Evolutionary conservation across 805 yeast genomes (phyloP), one percentile per base, ranked within the genome.

Genomic region (Ogataea salicorniae): DNA sequence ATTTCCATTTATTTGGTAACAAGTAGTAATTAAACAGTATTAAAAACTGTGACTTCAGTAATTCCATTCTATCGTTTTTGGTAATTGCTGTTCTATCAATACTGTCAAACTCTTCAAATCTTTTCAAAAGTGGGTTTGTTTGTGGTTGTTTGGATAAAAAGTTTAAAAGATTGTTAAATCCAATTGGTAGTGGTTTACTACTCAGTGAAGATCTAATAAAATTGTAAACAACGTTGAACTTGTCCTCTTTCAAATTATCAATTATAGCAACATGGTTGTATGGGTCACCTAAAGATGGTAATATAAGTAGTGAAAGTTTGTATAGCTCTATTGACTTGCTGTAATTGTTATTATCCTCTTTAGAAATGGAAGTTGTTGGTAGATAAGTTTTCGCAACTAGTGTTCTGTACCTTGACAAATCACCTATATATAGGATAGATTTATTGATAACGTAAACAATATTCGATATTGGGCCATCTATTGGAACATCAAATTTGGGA

Each of bases 271-370:
- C 71, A 54, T 79, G 82, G 53, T 79, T 79, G 54, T 77, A 77
- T 29, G 80, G 83, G 56, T 83, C 90, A 45, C 86, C 86, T 47
- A 82, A 70, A 0, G 87, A 78, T 1, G 92, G 91, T 26, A 83
- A 62, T 17, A 84, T 64, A 26, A 77, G 58, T 33, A 80, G 74
- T 17, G 88, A 81, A 40, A 71, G 62, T 42, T 76, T 72, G 55
- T 81, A 80, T 46, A 71, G 67, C 41, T 70, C 70, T n/a, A 71
- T 53, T 2, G 80, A 68, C 55, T 73, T 73, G 46, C 69, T 62
- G 49, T 71, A 75, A 49, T 68, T 72, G 46, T 74, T 69, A 17
- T 71, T 62, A 33, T 68, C 60, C 50, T 66, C 52, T 64, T 75
- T 54, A 23, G 73, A 63, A 37, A 58, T 50, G 18, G 62, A 51